phyloP scores from a whole-genome alignment of 140 eudicot species.

The Stevia rebaudiana region DNA sequence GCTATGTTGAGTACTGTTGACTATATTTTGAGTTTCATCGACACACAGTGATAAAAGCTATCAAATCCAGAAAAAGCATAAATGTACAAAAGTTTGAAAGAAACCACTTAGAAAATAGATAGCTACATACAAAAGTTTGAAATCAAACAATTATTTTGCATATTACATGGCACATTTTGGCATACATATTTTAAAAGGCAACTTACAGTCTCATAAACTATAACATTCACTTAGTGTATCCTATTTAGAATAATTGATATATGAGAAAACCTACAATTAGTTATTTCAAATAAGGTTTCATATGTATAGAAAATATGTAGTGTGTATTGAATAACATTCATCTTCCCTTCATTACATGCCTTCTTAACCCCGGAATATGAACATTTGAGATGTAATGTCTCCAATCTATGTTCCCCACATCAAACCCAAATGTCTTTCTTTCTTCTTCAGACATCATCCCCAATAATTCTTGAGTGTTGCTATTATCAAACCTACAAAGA shows the following conservation, averaged over 20 bases:
- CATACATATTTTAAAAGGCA: conserved; percentile 6
- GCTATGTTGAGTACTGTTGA: background rate
- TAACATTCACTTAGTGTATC: conserved; percentile 4
- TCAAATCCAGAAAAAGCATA: background rate
- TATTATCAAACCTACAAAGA: conserved; percentile 76
- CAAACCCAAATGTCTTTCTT: conserved; percentile 64
- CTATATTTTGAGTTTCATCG: background rate
- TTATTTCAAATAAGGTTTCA: conserved; percentile 24
- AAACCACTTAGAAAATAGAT: background rate
- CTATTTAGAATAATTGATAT: conserved; percentile 18
- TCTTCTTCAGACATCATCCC: conserved; percentile 89
- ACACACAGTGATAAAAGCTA: background rate
- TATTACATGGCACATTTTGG: background rate
- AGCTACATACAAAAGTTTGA: background rate
- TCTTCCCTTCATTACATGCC: conserved; percentile 98
- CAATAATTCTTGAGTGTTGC: conserved; percentile 62
- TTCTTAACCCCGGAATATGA: conserved; percentile 95
- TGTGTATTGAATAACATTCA: conserved; percentile 25
- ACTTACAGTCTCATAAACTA: background rate
- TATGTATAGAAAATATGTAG: conserved; percentile 24
- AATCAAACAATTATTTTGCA: conserved; percentile 1
- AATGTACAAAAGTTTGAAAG: background rate
- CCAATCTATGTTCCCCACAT: conserved; percentile 90
- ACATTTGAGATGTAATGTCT: conserved; percentile 82
- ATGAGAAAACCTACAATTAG: conserved; percentile 17